Conservation (phyloP, 139 green algal genomes). For the Picochlorum sp. region DNA sequence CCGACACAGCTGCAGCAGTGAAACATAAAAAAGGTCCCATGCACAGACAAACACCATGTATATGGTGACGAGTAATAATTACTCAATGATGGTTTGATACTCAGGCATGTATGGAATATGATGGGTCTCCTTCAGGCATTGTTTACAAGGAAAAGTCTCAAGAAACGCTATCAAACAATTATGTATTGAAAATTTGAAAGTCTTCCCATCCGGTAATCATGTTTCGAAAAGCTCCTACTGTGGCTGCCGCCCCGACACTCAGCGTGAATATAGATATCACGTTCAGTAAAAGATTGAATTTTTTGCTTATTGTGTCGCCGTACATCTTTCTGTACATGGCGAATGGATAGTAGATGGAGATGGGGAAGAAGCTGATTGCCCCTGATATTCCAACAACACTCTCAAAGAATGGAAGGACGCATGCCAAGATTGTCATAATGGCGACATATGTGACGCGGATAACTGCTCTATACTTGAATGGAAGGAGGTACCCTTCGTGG, state of each 20-base stretch:
- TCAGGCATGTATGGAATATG: too few species aligned
- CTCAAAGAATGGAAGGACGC: constrained; percentile 28
- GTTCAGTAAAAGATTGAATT: neutral
- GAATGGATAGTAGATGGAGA: constrained; percentile 25
- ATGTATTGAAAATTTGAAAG: too few species aligned
- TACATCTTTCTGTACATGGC: constrained; percentile 7
- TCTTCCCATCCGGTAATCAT: neutral
- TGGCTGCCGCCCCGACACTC: neutral
- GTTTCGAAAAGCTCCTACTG: neutral
- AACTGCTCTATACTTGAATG: neutral
- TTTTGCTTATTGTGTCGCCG: neutral
- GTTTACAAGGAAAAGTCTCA: too few species aligned
- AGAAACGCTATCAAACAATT: too few species aligned
- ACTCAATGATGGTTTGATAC: too few species aligned
- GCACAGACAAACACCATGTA: too few species aligned
- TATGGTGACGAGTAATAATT: too few species aligned
- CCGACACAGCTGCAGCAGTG: too few species aligned
- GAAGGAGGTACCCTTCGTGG: neutral
- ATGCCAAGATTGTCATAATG: constrained; percentile 18
- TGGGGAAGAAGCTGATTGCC: constrained; percentile 25
- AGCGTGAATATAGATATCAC: neutral
- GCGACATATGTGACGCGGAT: constrained; percentile 13
- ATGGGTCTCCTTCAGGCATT: too few species aligned
- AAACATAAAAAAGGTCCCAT: too few species aligned
- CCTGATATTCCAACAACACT: constrained; percentile 17